Evolutionary conservation across 768 basidiomycete genomes (phyloP), one percentile per base, ranked within the genome.

Genomic region (Gymnopilus junonius): DNA sequence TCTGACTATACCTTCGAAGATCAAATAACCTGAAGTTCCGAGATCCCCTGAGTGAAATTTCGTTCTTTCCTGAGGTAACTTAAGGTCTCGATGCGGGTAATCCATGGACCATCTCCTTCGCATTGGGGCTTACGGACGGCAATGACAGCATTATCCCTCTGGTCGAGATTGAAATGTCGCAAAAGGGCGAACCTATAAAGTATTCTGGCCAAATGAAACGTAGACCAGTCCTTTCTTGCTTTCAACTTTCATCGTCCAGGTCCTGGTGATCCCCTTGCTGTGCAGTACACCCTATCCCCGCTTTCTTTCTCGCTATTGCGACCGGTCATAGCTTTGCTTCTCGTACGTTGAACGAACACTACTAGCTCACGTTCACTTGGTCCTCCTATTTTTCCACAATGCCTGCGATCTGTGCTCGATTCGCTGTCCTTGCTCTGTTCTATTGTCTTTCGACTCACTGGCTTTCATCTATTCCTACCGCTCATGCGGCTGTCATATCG

Each of bases 211-310:
- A 32, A 31, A n/a, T 37, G 46, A 59, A 55, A 25, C 21, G 61
- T 60, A 39, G 56, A 51, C 65, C 63, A 70, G 72, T 51, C n/a
- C 67, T 65, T 63, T 67, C 73, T 76, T 73, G 66, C 73, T 73
- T 75, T 75, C 67, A 71, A 72, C 75, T 70, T 72, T 69, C 74
- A 66, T 78, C 64, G 43, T 65, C 65, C 71, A 70, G 85, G 79
- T 86, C 87, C 87, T 70, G 85, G 86, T 78, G 87, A 82, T 87
- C 84, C 61, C 65, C 64, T 63, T 59, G 59, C 51, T 59, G 27
- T 54, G 58, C 59, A 66, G 54, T 29, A 27, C 32, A 34, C 31
- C n/a, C 43, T 42, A 39, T 25, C 59, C 66, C 70, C 40, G 43
- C 59, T 73, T 68, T 65, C 63, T 70, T 55, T 64, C 63, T 69